A percentile compares a stretch with the other conserved stretches of the same genome.
Conservation (phyloP, 257 asterid genomes). For the Ballota nigra region DNA sequence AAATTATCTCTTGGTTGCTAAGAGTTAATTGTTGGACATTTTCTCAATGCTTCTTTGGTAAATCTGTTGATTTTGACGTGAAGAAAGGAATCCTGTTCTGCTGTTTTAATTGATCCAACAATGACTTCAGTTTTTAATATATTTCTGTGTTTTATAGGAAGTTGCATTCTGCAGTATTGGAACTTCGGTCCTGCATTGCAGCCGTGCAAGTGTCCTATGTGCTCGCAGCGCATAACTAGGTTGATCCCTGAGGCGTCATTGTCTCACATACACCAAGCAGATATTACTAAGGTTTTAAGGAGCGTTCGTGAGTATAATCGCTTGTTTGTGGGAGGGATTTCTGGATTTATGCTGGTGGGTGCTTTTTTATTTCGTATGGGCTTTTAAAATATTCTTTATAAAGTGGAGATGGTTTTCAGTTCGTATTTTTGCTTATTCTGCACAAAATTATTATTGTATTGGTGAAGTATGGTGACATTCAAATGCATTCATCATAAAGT, state of each 20-base stretch:
- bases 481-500: background rate
- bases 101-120: background rate
- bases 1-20: background rate
- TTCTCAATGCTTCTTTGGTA: background rate
- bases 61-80: background rate
- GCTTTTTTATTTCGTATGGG: slow-evolving; percentile 7
- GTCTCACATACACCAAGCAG: slow-evolving; percentile 36
- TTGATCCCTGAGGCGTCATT: slow-evolving; percentile 69
- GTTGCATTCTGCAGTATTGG: slow-evolving; percentile 85
- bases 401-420: background rate
- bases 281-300: slow-evolving; percentile 46
- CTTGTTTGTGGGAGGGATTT: slow-evolving; percentile 62
- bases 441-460: background rate
- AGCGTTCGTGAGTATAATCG: slow-evolving; percentile 60
- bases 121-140: background rate
- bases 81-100: background rate
- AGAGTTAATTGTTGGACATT: background rate
- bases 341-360: slow-evolving; percentile 65
- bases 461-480: background rate
- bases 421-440: background rate
- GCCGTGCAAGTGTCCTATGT: slow-evolving; percentile 90
- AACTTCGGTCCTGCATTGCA: slow-evolving; percentile 56
- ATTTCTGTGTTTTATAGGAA: slow-evolving; percentile 40
- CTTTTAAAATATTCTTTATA: background rate
- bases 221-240: slow-evolving; percentile 52